Base-by-base conservation (phyloP, 2,329 filamentous ascomycete species). In the Fusarium sp. region DNA sequence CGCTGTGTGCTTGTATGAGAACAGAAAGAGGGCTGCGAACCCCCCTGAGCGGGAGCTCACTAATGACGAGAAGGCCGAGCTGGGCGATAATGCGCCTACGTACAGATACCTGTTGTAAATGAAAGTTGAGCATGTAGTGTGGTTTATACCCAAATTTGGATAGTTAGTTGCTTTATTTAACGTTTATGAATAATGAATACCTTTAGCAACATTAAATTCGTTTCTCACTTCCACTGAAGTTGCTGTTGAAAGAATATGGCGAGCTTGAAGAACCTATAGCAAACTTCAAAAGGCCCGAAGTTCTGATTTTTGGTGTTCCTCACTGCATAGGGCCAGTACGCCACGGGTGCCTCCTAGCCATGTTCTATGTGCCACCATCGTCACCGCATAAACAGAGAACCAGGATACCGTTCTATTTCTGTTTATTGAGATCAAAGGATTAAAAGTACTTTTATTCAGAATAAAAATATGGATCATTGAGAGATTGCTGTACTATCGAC, bases 1-100 rank as follows among this genome's bases (percentile, higher is more conserved):
- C 3, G 69, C 85, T 6, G 85, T 85, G 3, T 89, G 92, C 63
- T 81, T 79, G 71, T 77, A 79, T 66, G 86, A 90, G 78, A 95
- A 95, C 77, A 83, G 83, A 73, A 83, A 83, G 75, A 84, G 91
- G 59, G 84, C 88, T 20, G 86, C 79, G 50, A 78, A 77, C 75
- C 81, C 87, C 70, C 76, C 84, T 7, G 68, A 72, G 30, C 56
- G 51, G 0, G 72, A 73, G n/a, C 77, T 91, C 72, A 88, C 88
- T 0, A 86, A 90, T 74, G 86, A 88, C 47, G 88, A 91, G 77
- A 90, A 89, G 83, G 85, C 82, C 27, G 86, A 88, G 65, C 66
- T 90, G 75, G 88, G 88, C 3, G 89, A 91, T 75, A 67, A 88
- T 79, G 87, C 81, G 57, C 88, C 88, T 4, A 86, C 86, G 18